These are phyloP conservation scores for Fusarium palustre DNA, from an alignment of 2,329 filamentous ascomycete species.

Conservation along the genomic window DNA sequence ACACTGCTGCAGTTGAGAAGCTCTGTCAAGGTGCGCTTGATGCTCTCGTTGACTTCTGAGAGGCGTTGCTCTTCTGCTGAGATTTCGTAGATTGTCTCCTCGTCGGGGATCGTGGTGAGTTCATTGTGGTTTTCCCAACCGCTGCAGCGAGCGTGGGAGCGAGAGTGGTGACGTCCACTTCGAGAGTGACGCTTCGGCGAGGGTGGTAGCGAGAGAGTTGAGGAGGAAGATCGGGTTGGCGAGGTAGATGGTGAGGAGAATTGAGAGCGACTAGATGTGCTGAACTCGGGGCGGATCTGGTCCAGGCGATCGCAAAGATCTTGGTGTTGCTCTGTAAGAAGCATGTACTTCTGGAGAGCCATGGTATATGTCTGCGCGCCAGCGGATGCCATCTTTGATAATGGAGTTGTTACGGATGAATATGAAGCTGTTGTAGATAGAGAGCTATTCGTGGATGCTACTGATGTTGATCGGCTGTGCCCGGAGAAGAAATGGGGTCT, in stretches of 20 bases:
- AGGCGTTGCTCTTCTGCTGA: slow-evolving; percentile 65
- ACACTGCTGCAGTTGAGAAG: slow-evolving; percentile 70
- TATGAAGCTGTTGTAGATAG: slow-evolving; percentile 12
- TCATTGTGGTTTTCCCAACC: slow-evolving; percentile 51
- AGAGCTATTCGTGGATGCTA: slow-evolving; percentile 25
- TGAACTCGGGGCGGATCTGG: slow-evolving; percentile 60
- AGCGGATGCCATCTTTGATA: slow-evolving; percentile 47
- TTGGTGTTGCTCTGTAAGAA: slow-evolving; percentile 66
- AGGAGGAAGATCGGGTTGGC: slow-evolving; percentile 60
- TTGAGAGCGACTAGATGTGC: slow-evolving; percentile 51
- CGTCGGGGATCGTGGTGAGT: slow-evolving; percentile 60
- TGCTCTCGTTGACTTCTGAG: slow-evolving; percentile 68
- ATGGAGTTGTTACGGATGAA: slow-evolving; percentile 6
- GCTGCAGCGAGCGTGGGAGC: slow-evolving; percentile 50
- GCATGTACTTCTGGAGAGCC: slow-evolving; percentile 65
- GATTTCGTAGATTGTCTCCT: slow-evolving; percentile 61
- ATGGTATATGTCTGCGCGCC: slow-evolving; percentile 56
- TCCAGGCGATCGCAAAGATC: slow-evolving; percentile 64
- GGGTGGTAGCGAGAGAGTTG: slow-evolving; percentile 63
- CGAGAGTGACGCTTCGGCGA: slow-evolving; percentile 59
- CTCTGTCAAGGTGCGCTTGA: slow-evolving; percentile 71
- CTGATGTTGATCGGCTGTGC: slow-evolving; percentile 44
- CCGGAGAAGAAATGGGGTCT: slow-evolving; percentile 45
- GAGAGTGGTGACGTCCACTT: slow-evolving; percentile 46
- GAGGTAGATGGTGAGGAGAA: slow-evolving; percentile 68